phyloP scores from a whole-genome alignment of 352 stramenopile genomes.

The Lagenidium sp. region DNA sequence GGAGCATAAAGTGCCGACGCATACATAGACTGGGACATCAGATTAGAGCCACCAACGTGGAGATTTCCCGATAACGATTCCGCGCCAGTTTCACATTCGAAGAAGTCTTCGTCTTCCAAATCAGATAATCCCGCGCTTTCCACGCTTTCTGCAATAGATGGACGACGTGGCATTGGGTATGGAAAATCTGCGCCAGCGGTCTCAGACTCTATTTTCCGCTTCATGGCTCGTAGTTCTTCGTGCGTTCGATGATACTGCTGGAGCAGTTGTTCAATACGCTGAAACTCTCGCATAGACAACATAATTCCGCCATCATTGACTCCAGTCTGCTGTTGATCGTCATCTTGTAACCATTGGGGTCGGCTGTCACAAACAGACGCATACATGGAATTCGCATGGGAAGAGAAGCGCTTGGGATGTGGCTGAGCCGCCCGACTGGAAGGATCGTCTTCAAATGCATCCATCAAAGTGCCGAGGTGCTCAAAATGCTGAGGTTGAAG shows the following conservation, averaged over 20 bases:
- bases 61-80: conserved; percentile 23
- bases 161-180: conserved; percentile 25
- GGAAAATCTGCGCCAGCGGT: conserved; percentile 15
- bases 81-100: conserved; percentile 67
- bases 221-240: conserved; percentile 36
- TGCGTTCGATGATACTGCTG: conserved; percentile 73
- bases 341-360: conserved; percentile 46
- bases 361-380: conserved; percentile 62
- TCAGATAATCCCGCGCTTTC: conserved; percentile 78
- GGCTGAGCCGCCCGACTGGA: too few relatives aligned
- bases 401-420: not conserved
- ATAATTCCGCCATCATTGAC: conserved; percentile 26
- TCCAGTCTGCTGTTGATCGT: conserved; percentile 19
- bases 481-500: conserved; percentile 75
- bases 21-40: conserved; percentile 81
- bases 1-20: conserved; percentile 56
- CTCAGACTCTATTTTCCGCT: conserved; percentile 9
- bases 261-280: conserved; percentile 78
- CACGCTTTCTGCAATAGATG: conserved; percentile 69
- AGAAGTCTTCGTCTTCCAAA: conserved; percentile 80
- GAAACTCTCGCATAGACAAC: conserved; percentile 72
- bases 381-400: conserved; percentile 47
- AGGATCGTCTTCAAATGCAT: too few relatives aligned
- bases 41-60: conserved; percentile 20
- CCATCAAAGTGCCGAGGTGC: conserved; percentile 56